These are phyloP conservation scores for Penicillium capsulatum DNA, from an alignment of 2,329 filamentous ascomycete species.

Conservation along the genomic window DNA sequence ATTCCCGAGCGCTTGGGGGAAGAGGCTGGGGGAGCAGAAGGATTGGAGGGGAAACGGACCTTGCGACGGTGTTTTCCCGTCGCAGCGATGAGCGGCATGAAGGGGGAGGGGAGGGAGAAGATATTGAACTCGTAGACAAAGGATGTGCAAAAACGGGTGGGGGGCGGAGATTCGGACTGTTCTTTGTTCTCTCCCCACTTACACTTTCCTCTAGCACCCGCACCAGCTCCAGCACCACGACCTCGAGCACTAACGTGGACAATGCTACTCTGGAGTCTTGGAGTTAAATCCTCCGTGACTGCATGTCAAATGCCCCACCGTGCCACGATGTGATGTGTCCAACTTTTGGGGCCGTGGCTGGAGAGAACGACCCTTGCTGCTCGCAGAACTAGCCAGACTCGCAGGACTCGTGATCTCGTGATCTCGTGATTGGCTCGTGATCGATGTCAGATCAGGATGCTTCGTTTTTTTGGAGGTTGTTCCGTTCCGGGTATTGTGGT, in stretches of 20 bases:
- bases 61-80: slow-evolving; percentile 36
- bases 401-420: too few species aligned
- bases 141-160: background rate
- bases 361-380: slow-evolving; percentile 3
- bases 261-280: background rate
- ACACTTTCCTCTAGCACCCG: background rate
- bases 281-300: slow-evolving; percentile 13
- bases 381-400: too few species aligned
- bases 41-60: slow-evolving; percentile 38
- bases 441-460: too few species aligned
- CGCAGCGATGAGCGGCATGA: slow-evolving; percentile 33
- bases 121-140: background rate
- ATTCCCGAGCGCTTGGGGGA: background rate
- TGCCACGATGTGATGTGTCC: slow-evolving; percentile 15
- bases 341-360: slow-evolving; percentile 15
- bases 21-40: slow-evolving; percentile 20
- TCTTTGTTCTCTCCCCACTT: slow-evolving; percentile 11
- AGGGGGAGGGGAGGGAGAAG: background rate
- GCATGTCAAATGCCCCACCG: slow-evolving; percentile 14
- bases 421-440: too few species aligned
- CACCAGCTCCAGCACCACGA: background rate
- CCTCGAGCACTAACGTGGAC: too few species aligned
- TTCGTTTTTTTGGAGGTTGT: too few species aligned
- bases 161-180: background rate
- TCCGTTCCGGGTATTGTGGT: too few species aligned